Percentiles rank a stretch among this genome's conserved stretches.
These are phyloP conservation scores for Erodium moschatum DNA, from an alignment of 441 rosid genomes.

Conservation along the genomic window DNA sequence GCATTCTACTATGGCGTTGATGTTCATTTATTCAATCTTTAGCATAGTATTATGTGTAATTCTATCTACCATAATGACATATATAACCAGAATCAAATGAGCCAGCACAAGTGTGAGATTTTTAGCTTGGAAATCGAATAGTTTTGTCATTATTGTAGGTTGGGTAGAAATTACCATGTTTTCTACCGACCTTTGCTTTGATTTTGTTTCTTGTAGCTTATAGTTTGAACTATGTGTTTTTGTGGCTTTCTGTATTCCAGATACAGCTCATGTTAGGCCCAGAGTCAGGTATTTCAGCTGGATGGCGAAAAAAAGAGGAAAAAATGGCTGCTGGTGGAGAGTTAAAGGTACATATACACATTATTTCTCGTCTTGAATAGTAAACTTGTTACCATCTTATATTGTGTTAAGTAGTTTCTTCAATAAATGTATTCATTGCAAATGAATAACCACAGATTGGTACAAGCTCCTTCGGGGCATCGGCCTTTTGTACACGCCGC, in stretches of 20 bases:
- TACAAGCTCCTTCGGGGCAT: slow-evolving; percentile 61
- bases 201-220: slow-evolving; percentile 19
- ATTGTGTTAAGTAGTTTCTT: neutral
- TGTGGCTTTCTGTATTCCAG: slow-evolving; percentile 30
- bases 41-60: neutral
- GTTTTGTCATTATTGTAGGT: neutral
- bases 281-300: slow-evolving; percentile 64
- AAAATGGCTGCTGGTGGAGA: slow-evolving; percentile 68
- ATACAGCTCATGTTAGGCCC: slow-evolving; percentile 69
- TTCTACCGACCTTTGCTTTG: neutral
- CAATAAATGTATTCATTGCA: slow-evolving; percentile 11
- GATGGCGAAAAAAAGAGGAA: slow-evolving; percentile 77
- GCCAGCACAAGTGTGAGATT: neutral
- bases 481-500: slow-evolving; percentile 58
- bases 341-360: slow-evolving; percentile 46
- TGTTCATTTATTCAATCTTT: neutral
- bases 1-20: slow-evolving; percentile 3
- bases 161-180: slow-evolving; percentile 14
- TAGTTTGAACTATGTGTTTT: slow-evolving; percentile 16
- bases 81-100: neutral
- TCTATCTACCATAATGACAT: neutral
- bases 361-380: slow-evolving; percentile 10
- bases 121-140: neutral
- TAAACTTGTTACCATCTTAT: neutral
- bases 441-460: slow-evolving; percentile 46